Base-by-base conservation (phyloP, 2,329 filamentous ascomycete genomes). In the Ceratocystis lukuohia region DNA sequence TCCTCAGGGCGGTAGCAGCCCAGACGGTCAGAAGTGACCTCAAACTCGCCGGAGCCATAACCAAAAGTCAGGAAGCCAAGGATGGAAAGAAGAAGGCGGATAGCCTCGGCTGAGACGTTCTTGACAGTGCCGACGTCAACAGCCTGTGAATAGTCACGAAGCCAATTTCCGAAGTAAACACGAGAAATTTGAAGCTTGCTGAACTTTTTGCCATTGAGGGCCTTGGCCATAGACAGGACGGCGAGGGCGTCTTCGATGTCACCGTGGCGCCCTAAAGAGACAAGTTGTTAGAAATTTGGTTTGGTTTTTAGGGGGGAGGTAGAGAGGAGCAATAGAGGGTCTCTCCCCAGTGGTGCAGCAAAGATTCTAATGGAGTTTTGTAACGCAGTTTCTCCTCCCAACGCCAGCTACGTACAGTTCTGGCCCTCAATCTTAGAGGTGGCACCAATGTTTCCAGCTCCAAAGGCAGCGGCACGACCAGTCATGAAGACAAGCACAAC, bases 81-180 rank as follows among this genome's bases (percentile, higher is more conserved):
- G 59, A 96, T 84, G 80, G 89, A 96, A 66, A 96, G 84, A 15
- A 96, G 79, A 62, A 96, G 88, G 44, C 92, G 87, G 73, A 96
- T 96, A 67, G 91, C 91, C 76, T 96, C 91, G 64, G 90, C 88
- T 66, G 89, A 93, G 69, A 96, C 91, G 71, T 87, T 84, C 78
- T 96, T 96, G 77, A 96, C 84, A 3, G 91, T 95, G 69, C 91
- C 92, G 62, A 96, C 89, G 75, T 96, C 92, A 71, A 96, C 89
- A 69, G 91, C 92, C 76, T 96, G 92, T 65, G 89, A 94, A 77
- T 96, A 96, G 76, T 96, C 92, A 68, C 83, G 84, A 44, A 96
- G 84, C 92, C 92, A 96, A 79, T 96, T 96, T 70, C 92, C 92
- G 78, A 96, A 96, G 79, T 96, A 96, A 69, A 95, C 89, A 69